Base-by-base conservation (phyloP, 2,329 filamentous ascomycete genomes). In the Clarireedia homoeocarpa region DNA sequence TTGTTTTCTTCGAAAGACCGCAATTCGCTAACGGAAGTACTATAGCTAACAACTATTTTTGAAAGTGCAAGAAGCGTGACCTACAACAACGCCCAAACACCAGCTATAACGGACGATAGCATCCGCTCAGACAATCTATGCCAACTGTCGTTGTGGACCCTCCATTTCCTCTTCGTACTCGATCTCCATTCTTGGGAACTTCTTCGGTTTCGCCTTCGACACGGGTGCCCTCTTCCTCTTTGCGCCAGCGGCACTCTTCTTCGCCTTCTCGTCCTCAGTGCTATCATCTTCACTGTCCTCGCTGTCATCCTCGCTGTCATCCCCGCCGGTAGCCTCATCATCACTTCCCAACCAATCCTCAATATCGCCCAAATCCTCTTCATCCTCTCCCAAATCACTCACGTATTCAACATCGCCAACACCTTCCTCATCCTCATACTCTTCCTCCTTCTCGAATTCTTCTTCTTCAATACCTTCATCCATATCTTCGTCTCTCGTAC, bases 311-410 rank as follows among this genome's bases (percentile, higher is more conserved):
- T 78, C 77, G 2, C 81, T 79, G 4, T 81, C 81, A 1, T 79
- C 80, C 5, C 72, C 70, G 30, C 69, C 72, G 12, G 65, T 69
- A 14, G 72, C 74, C 14, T 71, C 73, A 30, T 71, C 73, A 68
- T 83, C 87, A 59, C 84, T 89, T 64, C 86, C 91, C 50, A 96
- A 77, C 92, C 92, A 97, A 68, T 97, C 92, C 72, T 97, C 89
- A 51, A 97, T 81, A 67, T 91, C 88, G 53, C 80, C 83, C 20
- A 89, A 74, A 63, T 90, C 88, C 56, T 89, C 87, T 59, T 91
- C 88, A 62, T 87, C 88, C 68, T 89, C 90, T 48, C 91, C 91
- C 56, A 95, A 74, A 70, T 96, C 94, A 67, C 88, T 92, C 57
- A 97, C 89, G 67, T 96, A 97, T 75, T 97, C 91, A 48, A 97